Conservation (phyloP, 2,329 filamentous ascomycete species). For the Sarocladium strictum region DNA sequence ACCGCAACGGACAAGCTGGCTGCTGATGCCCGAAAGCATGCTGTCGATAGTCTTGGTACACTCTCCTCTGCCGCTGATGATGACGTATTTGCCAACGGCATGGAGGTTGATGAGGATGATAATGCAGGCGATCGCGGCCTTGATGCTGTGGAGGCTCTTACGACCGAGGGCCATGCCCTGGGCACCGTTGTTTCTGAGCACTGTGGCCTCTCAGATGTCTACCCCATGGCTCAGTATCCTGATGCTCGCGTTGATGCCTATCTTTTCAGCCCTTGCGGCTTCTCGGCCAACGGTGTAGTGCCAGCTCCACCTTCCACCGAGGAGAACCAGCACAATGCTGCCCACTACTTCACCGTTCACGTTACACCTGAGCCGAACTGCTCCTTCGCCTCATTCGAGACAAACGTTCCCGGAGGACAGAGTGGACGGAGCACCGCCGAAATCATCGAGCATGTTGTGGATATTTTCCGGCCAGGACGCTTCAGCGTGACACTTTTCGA, state of each 20-base stretch:
- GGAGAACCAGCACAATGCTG: constrained; percentile 40
- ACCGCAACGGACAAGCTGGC: constrained; percentile 78
- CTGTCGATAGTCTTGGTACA: constrained; percentile 52
- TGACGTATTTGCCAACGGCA: constrained; percentile 73
- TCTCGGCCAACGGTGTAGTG: constrained; percentile 93
- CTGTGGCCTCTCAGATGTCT: constrained; percentile 85
- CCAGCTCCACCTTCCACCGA: constrained; percentile 59
- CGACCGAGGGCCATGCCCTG: constrained; percentile 88
- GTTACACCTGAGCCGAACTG: constrained; percentile 96
- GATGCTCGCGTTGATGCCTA: constrained; percentile 94
- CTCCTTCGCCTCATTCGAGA: constrained; percentile 97
- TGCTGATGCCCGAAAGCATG: constrained; percentile 57
- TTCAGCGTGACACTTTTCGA: constrained; percentile 98
- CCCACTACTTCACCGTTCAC: constrained; percentile 97
- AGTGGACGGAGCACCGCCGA: constrained; percentile 83
- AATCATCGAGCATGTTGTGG: constrained; percentile 87
- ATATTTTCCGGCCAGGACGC: constrained; percentile 94
- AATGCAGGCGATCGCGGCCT: constrained; percentile 33
- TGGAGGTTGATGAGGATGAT: constrained; percentile 41
- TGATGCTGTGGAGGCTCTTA: constrained; percentile 64
- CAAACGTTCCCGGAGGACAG: constrained; percentile 87
- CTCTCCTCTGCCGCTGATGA: constrained; percentile 52
- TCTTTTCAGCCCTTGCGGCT: constrained; percentile 92
- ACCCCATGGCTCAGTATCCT: constrained; percentile 79
- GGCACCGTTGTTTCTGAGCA: constrained; percentile 87